Evolutionary conservation across 2,329 filamentous ascomycete genomes (phyloP).

Genomic region (Microcyclospora pomicola): DNA sequence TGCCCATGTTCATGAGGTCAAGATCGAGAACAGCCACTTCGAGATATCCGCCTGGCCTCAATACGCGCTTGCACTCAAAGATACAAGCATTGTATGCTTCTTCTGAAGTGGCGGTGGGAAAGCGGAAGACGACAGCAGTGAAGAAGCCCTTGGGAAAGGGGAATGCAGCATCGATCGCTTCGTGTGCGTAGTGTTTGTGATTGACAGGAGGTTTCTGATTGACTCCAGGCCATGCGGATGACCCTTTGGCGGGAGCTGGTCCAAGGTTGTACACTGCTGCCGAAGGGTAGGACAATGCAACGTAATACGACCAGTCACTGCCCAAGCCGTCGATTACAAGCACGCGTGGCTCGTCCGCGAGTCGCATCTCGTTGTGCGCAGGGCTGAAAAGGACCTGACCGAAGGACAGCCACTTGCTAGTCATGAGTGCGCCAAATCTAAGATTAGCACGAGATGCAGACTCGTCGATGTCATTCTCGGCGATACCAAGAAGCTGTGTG

Average conservation of each 20-base stretch:
- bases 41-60: conserved; percentile 66
- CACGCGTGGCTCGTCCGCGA: conserved; percentile 47
- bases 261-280: conserved; percentile 63
- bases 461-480: conserved; percentile 20
- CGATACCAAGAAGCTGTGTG: conserved; percentile 41
- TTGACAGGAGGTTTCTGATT: conserved; percentile 35
- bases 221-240: conserved; percentile 10
- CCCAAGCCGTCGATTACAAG: conserved; percentile 71
- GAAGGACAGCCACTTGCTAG: conserved; percentile 78
- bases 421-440: conserved; percentile 66
- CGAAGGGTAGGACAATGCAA: conserved; percentile 62
- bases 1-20: conserved; percentile 73
- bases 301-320: conserved; percentile 85
- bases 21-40: conserved; percentile 66
- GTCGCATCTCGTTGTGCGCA: conserved; percentile 54
- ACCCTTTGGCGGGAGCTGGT: conserved; percentile 14
- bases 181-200: conserved; percentile 60
- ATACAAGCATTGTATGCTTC: conserved; percentile 56
- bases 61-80: conserved; percentile 60
- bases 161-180: conserved; percentile 49
- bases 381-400: conserved; percentile 74
- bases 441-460: conserved; percentile 49
- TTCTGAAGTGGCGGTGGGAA: conserved; percentile 56
- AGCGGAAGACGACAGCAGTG: conserved; percentile 61
- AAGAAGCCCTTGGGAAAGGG: conserved; percentile 68